These are phyloP conservation scores for Fusarium cicatricum DNA, from an alignment of 2,329 filamentous ascomycete genomes.

Conservation along the genomic window DNA sequence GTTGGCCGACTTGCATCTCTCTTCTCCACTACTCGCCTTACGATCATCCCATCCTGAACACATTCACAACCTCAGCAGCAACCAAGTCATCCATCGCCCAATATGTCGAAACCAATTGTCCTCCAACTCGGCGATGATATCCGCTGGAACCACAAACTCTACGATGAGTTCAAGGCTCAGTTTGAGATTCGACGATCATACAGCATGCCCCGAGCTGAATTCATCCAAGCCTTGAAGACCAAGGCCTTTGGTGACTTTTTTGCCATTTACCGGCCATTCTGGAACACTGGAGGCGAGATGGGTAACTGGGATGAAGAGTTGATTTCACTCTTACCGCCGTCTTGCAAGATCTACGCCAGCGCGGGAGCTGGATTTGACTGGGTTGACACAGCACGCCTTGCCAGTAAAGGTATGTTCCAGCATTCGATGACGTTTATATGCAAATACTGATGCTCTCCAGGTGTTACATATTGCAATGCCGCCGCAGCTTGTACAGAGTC, in stretches of 20 bases:
- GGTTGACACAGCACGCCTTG: slow-evolving; percentile 38
- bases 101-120: slow-evolving; percentile 40
- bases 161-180: slow-evolving; percentile 32
- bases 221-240: slow-evolving; percentile 37
- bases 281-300: slow-evolving; percentile 42
- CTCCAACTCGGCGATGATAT: slow-evolving; percentile 42
- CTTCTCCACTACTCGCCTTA: neutral
- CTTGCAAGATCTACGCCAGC: slow-evolving; percentile 40
- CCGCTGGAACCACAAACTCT: slow-evolving; percentile 40
- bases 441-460: slow-evolving; percentile 7
- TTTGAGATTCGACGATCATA: slow-evolving; percentile 40
- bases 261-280: slow-evolving; percentile 40
- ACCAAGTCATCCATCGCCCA: neutral
- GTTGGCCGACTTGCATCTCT: neutral
- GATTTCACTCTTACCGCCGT: slow-evolving; percentile 29
- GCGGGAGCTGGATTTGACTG: slow-evolving; percentile 42
- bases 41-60: too few species aligned
- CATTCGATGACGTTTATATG: fast-evolving
- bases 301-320: slow-evolving; percentile 42
- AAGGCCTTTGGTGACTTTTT: slow-evolving; percentile 38
- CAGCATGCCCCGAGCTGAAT: slow-evolving; percentile 39
- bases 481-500: slow-evolving; percentile 41
- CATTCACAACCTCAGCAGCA: neutral
- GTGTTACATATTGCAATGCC: slow-evolving; percentile 40
- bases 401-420: slow-evolving; percentile 27